A percentile compares a stretch with the other conserved stretches of the same genome.
Evolutionary conservation across 371 early-diverging fungal genomes (phyloP).

Genomic region (Conidiobolus coronatus): DNA sequence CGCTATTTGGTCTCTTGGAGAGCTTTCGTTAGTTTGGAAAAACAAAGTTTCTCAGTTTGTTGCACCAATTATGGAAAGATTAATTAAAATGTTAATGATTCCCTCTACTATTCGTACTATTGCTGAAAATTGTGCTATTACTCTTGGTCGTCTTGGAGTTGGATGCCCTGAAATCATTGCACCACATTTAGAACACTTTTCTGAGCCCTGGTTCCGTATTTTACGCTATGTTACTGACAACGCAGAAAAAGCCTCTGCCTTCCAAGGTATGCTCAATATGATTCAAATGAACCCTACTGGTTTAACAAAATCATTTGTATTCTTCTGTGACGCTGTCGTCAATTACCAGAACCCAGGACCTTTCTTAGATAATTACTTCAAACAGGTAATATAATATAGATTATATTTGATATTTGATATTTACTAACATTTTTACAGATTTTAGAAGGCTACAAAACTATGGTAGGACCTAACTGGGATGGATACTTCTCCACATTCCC

Average conservation of each 20-base stretch:
- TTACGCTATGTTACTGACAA: conserved; percentile 47
- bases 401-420: too few relatives aligned
- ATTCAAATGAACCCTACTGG: conserved; percentile 70
- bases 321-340: conserved; percentile 47
- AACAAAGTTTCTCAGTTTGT: conserved; percentile 25
- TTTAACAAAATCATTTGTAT: conserved; percentile 27
- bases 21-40: conserved; percentile 61
- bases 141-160: conserved; percentile 74
- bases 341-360: conserved; percentile 34
- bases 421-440: conserved; percentile 14
- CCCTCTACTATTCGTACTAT: conserved; percentile 9
- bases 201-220: conserved; percentile 33
- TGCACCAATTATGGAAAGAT: conserved; percentile 44
- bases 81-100: conserved; percentile 40
- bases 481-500: conserved; percentile 25
- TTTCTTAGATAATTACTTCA: conserved; percentile 33
- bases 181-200: conserved; percentile 47
- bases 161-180: conserved; percentile 61
- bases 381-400: conserved; percentile 16
- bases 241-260: conserved; percentile 82
- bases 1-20: conserved; percentile 87
- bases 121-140: conserved; percentile 83
- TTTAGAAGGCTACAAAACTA: conserved; percentile 38
- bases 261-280: conserved; percentile 75
- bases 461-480: conserved; percentile 47